A percentile compares a stretch with the other conserved stretches of the same genome.
Evolutionary conservation across 768 basidiomycete genomes (phyloP).

Genomic region (Pulveroboletus sp.): DNA sequence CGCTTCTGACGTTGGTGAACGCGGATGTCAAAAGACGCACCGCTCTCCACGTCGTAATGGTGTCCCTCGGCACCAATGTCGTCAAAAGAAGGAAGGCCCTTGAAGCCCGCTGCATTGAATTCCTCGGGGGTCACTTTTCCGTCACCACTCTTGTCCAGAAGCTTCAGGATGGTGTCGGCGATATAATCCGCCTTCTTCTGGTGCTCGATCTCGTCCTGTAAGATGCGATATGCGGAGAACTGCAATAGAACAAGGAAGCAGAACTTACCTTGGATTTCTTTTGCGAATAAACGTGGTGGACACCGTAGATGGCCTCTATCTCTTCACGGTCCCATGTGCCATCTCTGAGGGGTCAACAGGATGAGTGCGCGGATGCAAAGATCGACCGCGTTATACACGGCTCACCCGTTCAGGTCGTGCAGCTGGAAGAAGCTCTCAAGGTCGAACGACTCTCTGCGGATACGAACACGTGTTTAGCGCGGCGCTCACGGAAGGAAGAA

Average conservation of each 20-base stretch:
- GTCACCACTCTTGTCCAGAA: constrained; percentile 72
- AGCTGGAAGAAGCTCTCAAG: constrained; percentile 88
- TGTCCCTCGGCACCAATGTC: constrained; percentile 85
- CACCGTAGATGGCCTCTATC: constrained; percentile 93
- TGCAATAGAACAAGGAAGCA: background rate
- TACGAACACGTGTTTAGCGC: background rate
- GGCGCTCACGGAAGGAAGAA: background rate
- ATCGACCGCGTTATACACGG: background rate
- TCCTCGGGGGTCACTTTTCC: constrained; percentile 66
- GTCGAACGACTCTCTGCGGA: constrained; percentile 72
- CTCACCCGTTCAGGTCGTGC: constrained; percentile 84
- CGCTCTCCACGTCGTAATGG: constrained; percentile 89
- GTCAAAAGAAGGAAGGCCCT: constrained; percentile 79
- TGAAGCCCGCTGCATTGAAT: constrained; percentile 65
- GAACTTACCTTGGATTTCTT: constrained; percentile 63
- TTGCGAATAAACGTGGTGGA: constrained; percentile 87
- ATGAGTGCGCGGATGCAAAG: background rate
- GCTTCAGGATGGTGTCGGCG: constrained; percentile 61
- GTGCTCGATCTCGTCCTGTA: constrained; percentile 70
- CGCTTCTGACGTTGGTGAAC: background rate
- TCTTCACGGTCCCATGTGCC: constrained; percentile 81
- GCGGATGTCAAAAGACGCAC: constrained; percentile 37
- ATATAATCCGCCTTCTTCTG: constrained; percentile 78
- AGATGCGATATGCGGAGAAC: background rate
- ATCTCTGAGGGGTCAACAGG: constrained; percentile 44